Evolutionary conservation across 192 early-diverging fungal genomes (phyloP).

Genomic region (Coemansia reversa): DNA sequence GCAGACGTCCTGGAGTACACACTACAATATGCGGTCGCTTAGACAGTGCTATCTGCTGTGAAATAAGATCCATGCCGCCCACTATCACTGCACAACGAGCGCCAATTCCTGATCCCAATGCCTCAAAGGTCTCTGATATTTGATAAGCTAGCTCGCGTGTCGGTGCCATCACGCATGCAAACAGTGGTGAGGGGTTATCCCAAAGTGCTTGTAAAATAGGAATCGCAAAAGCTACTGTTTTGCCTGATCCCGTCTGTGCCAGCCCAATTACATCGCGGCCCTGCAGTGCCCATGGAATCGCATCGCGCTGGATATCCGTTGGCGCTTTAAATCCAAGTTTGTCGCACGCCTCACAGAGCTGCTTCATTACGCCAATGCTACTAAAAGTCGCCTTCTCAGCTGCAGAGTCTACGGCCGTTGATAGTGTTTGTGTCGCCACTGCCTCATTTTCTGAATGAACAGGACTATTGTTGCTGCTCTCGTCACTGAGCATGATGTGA

Average conservation of each 20-base stretch:
- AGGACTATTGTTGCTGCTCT: too few relatives aligned
- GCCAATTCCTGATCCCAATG: slow-evolving; percentile 86
- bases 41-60: slow-evolving; percentile 88
- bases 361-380: slow-evolving; percentile 73
- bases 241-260: slow-evolving; percentile 95
- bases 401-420: background rate
- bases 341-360: slow-evolving; percentile 85
- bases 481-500: too few relatives aligned
- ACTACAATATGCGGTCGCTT: slow-evolving; percentile 95
- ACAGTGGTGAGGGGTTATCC: slow-evolving; percentile 86
- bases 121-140: slow-evolving; percentile 90
- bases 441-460: too few relatives aligned
- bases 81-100: slow-evolving; percentile 89
- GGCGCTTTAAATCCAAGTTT: slow-evolving; percentile 86
- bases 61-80: slow-evolving; percentile 98
- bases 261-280: slow-evolving; percentile 95
- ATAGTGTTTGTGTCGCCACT: too few relatives aligned
- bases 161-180: slow-evolving; percentile 95
- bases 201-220: slow-evolving; percentile 84
- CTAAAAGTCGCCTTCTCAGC: slow-evolving; percentile 25
- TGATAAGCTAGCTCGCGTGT: slow-evolving; percentile 96
- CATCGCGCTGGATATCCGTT: slow-evolving; percentile 87
- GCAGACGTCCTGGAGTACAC: slow-evolving; percentile 92
- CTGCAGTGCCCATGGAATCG: slow-evolving; percentile 89
- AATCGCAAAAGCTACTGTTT: slow-evolving; percentile 83